A percentile compares a stretch with the other conserved stretches of the same genome.
phyloP scores from a whole-genome alignment of 441 rosid genomes.

The Erodium texanum region DNA sequence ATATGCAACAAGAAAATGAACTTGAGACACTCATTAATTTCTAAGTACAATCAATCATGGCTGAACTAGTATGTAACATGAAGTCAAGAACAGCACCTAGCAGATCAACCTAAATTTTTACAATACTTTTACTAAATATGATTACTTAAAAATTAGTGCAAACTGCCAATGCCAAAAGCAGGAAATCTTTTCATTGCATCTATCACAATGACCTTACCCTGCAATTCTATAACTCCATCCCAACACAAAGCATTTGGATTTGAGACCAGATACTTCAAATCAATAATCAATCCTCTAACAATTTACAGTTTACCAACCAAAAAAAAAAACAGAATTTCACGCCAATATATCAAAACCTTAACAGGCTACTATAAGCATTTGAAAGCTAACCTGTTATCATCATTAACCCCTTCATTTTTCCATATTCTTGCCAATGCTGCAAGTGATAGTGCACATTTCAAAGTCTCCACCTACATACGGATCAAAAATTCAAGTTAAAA shows the following conservation, averaged over 20 bases:
- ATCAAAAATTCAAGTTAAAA: constrained; percentile 6
- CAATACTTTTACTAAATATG: too few relatives aligned
- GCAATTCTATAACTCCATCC: not conserved
- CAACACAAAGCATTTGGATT: too few relatives aligned
- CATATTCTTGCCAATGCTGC: constrained; percentile 79
- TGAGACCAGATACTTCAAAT: not conserved
- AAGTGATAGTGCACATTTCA: constrained; percentile 74
- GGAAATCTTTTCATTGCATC: too few relatives aligned
- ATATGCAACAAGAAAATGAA: not conserved
- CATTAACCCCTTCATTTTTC: constrained; percentile 73
- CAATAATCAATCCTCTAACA: too few relatives aligned
- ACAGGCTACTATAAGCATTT: not conserved
- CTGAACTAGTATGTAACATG: not conserved
- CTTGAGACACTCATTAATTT: not conserved
- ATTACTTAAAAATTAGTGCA: too few relatives aligned
- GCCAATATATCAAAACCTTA: not conserved
- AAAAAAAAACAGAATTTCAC: not conserved
- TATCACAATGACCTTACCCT: not conserved
- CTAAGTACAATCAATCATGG: not conserved
- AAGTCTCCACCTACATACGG: constrained; percentile 67
- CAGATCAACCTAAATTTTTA: too few relatives aligned
- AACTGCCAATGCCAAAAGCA: too few relatives aligned
- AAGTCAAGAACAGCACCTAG: not conserved
- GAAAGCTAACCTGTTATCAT: constrained; percentile 62
- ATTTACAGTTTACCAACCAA: too few relatives aligned